Conservation (phyloP, 225 moss, liverwort and hornwort genomes). For the Asterella californica region DNA sequence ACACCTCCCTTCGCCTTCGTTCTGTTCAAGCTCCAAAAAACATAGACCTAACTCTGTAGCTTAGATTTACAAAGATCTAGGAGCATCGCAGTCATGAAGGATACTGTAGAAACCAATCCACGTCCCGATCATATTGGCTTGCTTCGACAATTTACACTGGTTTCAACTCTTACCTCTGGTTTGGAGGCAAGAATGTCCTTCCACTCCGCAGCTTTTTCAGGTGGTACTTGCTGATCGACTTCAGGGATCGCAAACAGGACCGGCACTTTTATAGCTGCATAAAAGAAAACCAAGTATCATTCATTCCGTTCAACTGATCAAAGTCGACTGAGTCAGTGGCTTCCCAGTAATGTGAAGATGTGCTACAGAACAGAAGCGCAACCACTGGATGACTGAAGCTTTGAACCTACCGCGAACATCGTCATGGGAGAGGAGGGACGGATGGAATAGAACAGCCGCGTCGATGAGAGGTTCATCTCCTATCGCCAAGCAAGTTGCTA, state of each 20-base stretch:
- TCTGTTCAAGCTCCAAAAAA: neutral
- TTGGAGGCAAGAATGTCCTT: conserved; percentile 23
- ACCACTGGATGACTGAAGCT: neutral
- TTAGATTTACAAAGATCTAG: no score
- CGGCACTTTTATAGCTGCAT: conserved; percentile 42
- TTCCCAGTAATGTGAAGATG: neutral
- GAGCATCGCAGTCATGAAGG: no score
- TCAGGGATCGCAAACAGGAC: conserved; percentile 39
- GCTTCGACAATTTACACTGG: neutral
- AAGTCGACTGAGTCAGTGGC: neutral
- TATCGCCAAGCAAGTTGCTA: conserved; percentile 35
- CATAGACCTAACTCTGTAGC: neutral
- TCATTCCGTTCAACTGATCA: neutral
- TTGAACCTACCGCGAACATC: conserved; percentile 45
- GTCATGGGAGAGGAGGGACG: conserved; percentile 17
- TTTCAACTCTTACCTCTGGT: conserved; percentile 21
- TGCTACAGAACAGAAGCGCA: neutral
- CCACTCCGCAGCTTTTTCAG: conserved; percentile 3
- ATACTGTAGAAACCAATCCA: neutral
- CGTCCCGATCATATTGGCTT: neutral
- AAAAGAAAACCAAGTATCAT: neutral
- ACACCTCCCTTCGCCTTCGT: no score
- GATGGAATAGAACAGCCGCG: conserved; percentile 55
- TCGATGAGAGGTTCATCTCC: conserved; percentile 40
- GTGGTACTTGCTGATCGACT: conserved; percentile 6